Evolutionary conservation across 2,329 filamentous ascomycete genomes (phyloP).

Genomic region (Pseudocercospora fijiensis): DNA sequence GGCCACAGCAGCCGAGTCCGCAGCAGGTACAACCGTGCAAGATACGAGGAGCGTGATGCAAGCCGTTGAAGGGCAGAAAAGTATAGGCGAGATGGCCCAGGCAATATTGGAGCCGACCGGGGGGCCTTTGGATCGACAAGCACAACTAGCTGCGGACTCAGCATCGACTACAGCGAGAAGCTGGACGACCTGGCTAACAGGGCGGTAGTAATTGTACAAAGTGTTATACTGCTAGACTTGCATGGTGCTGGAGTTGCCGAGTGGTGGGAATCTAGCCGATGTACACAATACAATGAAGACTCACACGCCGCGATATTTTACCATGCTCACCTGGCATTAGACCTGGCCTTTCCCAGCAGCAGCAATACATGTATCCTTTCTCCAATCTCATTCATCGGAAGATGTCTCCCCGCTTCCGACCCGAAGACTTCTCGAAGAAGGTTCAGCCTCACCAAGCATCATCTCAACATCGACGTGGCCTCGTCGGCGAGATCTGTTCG

Average conservation of each 20-base stretch:
- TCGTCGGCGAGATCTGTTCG: not conserved
- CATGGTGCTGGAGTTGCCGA: conserved; percentile 17
- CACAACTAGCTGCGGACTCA: conserved; percentile 42
- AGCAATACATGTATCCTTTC: no score
- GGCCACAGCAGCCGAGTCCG: conserved; percentile 16
- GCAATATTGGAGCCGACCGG: conserved; percentile 36
- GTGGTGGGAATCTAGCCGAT: not conserved
- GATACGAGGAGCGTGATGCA: conserved; percentile 35
- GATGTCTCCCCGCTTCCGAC: not conserved
- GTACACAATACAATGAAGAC: conserved; percentile 2
- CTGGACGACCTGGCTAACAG: conserved; percentile 48
- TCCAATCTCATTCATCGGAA: not conserved
- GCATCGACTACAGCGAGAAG: conserved; percentile 43
- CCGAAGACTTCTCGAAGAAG: not conserved
- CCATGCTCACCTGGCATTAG: not conserved
- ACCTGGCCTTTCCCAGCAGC: no score
- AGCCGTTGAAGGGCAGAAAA: conserved; percentile 34
- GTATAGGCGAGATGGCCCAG: conserved; percentile 32
- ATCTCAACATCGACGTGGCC: not conserved
- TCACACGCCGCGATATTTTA: not conserved
- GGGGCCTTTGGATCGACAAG: conserved; percentile 50
- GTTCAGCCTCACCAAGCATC: not conserved
- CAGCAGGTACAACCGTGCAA: conserved; percentile 14
- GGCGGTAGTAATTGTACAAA: conserved; percentile 30
- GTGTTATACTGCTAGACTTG: conserved; percentile 12